phyloP scores from a whole-genome alignment of 345 rosid species.

The Turnera subulata region DNA sequence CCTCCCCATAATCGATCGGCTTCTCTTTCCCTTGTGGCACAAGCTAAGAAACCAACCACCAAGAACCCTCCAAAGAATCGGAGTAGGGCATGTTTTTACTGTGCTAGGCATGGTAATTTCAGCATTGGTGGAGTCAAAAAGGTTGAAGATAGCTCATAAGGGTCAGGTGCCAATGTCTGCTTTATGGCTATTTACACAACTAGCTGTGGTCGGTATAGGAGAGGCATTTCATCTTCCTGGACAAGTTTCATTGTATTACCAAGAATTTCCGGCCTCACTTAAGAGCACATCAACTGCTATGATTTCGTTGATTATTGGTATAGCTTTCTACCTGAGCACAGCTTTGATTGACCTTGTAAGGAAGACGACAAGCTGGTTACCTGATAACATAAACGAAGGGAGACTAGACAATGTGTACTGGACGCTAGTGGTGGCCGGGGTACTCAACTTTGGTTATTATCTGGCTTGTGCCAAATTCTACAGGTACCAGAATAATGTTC shows the following conservation, averaged over 20 bases:
- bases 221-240: slow-evolving; percentile 49
- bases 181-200: slow-evolving; percentile 46
- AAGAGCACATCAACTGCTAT: slow-evolving; percentile 45
- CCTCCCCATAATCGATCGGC: slow-evolving; percentile 29
- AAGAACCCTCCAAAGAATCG: slow-evolving; percentile 10
- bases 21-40: slow-evolving; percentile 32
- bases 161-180: slow-evolving; percentile 34
- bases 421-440: slow-evolving; percentile 30
- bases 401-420: slow-evolving; percentile 43
- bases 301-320: slow-evolving; percentile 33
- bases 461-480: slow-evolving; percentile 34
- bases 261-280: slow-evolving; percentile 41
- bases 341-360: slow-evolving; percentile 31
- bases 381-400: slow-evolving; percentile 42
- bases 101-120: not conserved
- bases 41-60: not conserved
- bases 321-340: slow-evolving; percentile 37
- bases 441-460: slow-evolving; percentile 43
- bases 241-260: slow-evolving; percentile 36
- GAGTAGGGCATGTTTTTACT: slow-evolving; percentile 8
- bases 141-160: slow-evolving; percentile 22
- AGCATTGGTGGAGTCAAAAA: slow-evolving; percentile 3
- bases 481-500: slow-evolving; percentile 22
- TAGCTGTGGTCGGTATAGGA: slow-evolving; percentile 37
- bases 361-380: slow-evolving; percentile 42